Percentiles rank a stretch among this genome's conserved stretches.
Conservation (phyloP, 2,329 filamentous ascomycete species). For the Fusarium drepaniforme region DNA sequence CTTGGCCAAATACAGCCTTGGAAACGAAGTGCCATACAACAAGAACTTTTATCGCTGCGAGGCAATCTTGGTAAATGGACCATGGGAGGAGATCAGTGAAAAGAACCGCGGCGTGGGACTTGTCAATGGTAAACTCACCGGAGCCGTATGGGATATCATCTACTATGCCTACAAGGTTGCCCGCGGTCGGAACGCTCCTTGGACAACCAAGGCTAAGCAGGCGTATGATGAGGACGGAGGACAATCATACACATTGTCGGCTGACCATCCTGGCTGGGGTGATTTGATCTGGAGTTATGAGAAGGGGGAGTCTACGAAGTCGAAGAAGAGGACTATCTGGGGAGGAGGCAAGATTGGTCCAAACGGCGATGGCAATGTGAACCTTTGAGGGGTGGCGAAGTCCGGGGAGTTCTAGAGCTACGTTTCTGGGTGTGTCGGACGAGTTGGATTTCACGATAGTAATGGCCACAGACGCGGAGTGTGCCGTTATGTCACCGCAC, state of each 20-base stretch:
- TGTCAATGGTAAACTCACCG: background rate
- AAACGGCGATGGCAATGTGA: background rate
- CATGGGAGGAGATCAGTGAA: constrained; percentile 43
- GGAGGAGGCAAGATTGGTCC: constrained; percentile 7
- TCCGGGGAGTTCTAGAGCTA: too few relatives aligned
- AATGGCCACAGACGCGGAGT: too few relatives aligned
- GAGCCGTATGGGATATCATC: background rate
- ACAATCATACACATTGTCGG: background rate
- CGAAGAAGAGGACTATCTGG: constrained; percentile 1
- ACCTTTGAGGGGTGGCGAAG: background rate
- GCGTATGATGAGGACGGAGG: background rate
- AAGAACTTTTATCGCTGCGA: constrained; percentile 53
- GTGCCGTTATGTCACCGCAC: too few relatives aligned
- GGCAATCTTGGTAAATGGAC: constrained; percentile 53
- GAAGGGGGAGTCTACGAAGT: background rate
- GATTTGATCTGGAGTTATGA: constrained; percentile 5
- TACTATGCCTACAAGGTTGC: constrained; percentile 1
- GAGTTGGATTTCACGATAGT: background rate
- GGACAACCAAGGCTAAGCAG: background rate
- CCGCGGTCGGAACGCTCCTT: background rate
- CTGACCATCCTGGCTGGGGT: constrained; percentile 2
- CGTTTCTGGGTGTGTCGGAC: background rate
- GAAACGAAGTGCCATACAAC: constrained; percentile 50
- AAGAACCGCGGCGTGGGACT: constrained; percentile 7
- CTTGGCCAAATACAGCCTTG: constrained; percentile 53